phyloP scores from a whole-genome alignment of 2,329 filamentous ascomycete species.

The Tympanopsis confertula region DNA sequence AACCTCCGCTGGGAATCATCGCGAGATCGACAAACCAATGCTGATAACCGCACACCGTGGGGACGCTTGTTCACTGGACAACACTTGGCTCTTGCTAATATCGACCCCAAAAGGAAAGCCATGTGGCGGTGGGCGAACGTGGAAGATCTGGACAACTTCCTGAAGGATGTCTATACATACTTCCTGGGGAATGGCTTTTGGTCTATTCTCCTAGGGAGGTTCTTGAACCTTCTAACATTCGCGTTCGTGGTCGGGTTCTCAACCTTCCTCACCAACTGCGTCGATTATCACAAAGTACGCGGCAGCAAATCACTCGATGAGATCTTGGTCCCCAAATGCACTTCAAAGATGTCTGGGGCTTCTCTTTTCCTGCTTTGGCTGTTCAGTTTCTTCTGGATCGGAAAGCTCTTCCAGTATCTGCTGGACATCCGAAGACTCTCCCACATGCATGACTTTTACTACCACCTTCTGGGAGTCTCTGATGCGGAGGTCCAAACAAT shows the following conservation, averaged over 20 bases:
- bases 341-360: constrained; percentile 41
- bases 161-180: constrained; percentile 59
- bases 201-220: constrained; percentile 49
- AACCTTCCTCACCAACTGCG: constrained; percentile 57
- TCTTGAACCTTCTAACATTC: constrained; percentile 47
- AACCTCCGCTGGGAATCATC: constrained; percentile 11
- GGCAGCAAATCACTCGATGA: constrained; percentile 31
- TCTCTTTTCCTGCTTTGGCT: constrained; percentile 52
- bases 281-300: constrained; percentile 51
- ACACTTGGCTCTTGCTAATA: constrained; percentile 10
- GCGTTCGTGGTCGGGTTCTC: constrained; percentile 58
- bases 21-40: too few relatives aligned
- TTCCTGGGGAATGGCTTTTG: constrained; percentile 57
- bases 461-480: constrained; percentile 54
- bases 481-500: constrained; percentile 64
- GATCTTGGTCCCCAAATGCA: constrained; percentile 54
- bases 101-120: constrained; percentile 53
- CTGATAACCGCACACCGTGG: not conserved
- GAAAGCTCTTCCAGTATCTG: constrained; percentile 42
- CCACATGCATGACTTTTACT: constrained; percentile 59
- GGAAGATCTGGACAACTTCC: constrained; percentile 57
- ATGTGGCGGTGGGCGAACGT: constrained; percentile 67
- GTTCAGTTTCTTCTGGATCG: constrained; percentile 54
- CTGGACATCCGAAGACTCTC: constrained; percentile 46
- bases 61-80: not conserved